phyloP scores from a whole-genome alignment of 2,329 filamentous ascomycete species.

The Huntiella bhutanensis region DNA sequence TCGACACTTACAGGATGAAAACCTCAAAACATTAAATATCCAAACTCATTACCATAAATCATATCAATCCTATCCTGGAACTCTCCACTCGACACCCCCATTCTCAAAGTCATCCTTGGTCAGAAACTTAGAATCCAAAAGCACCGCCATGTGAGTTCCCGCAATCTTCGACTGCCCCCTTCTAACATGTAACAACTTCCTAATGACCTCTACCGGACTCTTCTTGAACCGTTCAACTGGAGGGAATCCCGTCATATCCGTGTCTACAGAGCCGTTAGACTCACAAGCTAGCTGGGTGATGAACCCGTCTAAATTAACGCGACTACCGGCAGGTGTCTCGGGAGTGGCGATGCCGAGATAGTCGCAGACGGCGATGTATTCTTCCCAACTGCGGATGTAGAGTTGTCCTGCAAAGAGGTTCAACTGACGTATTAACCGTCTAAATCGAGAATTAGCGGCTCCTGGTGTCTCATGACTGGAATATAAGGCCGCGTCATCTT shows the following conservation, averaged over 20 bases:
- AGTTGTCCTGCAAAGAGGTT: conserved; percentile 52
- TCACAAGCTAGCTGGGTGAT: conserved; percentile 14
- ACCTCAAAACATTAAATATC: too few species aligned
- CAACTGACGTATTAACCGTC: conserved; percentile 26
- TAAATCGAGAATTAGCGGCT: conserved; percentile 5
- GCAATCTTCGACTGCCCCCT: conserved; percentile 21
- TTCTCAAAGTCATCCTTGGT: conserved; percentile 13
- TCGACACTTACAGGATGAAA: too few species aligned
- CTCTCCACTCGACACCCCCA: neutral
- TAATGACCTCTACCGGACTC: conserved; percentile 23
- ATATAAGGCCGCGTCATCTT: neutral
- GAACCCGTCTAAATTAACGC: conserved; percentile 19
- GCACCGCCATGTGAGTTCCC: conserved; percentile 24
- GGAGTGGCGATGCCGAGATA: conserved; percentile 29
- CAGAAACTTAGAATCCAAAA: conserved; percentile 19
- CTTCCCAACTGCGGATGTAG: conserved; percentile 33
- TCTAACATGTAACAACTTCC: conserved; percentile 20
- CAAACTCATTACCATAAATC: too few species aligned
- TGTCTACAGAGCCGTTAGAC: conserved; percentile 10
- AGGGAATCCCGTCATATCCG: neutral
- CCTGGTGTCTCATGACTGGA: conserved; percentile 1
- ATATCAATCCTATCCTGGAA: too few species aligned
- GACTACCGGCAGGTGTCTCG: conserved; percentile 11
- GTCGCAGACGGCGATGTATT: conserved; percentile 34
- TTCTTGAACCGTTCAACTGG: conserved; percentile 12